Conservation (phyloP, 1,284 basidiomycete genomes). For the Tilletia indica region DNA sequence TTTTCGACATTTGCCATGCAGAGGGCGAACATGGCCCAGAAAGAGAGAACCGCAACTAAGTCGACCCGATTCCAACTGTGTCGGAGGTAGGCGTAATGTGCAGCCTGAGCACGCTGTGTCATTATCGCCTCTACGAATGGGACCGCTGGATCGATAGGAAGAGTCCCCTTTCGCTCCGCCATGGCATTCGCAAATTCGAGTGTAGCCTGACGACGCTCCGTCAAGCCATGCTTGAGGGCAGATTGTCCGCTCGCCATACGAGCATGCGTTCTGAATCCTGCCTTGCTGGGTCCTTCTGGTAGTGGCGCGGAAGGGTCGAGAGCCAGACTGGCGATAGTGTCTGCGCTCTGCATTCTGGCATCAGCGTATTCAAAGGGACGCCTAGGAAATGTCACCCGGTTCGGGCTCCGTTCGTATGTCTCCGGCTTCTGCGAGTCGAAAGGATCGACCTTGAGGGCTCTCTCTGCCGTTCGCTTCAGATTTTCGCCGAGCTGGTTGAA, state of each 20-base stretch:
- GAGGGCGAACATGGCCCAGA: conserved; percentile 74
- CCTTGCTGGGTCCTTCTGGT: not conserved
- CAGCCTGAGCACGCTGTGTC: conserved; percentile 54
- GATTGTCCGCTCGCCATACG: not conserved
- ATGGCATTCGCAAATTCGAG: not conserved
- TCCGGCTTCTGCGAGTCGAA: conserved; percentile 3
- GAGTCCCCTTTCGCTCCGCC: conserved; percentile 30
- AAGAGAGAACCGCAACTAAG: conserved; percentile 75
- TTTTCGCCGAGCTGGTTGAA: not conserved
- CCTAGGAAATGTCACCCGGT: conserved; percentile 7
- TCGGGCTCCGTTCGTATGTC: conserved; percentile 13
- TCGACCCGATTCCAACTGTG: conserved; percentile 94
- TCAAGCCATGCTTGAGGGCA: not conserved
- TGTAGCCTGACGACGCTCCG: conserved; percentile 3
- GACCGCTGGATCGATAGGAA: conserved; percentile 41
- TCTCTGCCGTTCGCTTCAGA: conserved; percentile 9
- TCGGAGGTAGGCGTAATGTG: conserved; percentile 69
- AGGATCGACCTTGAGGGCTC: conserved; percentile 13
- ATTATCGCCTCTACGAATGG: conserved; percentile 61
- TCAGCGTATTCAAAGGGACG: conserved; percentile 8
- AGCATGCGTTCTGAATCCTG: not conserved
- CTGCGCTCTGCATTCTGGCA: not conserved
- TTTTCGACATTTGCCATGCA: conserved; percentile 69
- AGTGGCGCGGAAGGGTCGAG: not conserved
- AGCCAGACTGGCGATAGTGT: not conserved